These are phyloP conservation scores for Clonostachys rhizophaga DNA, from an alignment of 2,329 filamentous ascomycete genomes.

Conservation along the genomic window DNA sequence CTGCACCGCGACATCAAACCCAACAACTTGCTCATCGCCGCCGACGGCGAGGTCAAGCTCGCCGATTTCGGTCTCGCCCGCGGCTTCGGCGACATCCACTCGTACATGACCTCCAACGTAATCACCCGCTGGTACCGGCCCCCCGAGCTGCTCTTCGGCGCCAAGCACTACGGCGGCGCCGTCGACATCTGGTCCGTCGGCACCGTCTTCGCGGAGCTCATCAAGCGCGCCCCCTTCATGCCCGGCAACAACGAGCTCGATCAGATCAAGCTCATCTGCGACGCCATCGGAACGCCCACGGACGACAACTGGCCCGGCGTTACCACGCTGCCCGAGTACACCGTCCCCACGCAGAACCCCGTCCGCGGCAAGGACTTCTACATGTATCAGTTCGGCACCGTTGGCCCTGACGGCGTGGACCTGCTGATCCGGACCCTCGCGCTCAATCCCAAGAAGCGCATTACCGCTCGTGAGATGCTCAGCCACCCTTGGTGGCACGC, in stretches of 20 bases:
- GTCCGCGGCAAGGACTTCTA: constrained; percentile 69
- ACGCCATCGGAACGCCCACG: constrained; percentile 82
- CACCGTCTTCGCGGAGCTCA: constrained; percentile 86
- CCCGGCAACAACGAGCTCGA: constrained; percentile 81
- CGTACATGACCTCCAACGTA: constrained; percentile 87
- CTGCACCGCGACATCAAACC: constrained; percentile 98
- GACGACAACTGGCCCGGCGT: constrained; percentile 97
- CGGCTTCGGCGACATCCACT: constrained; percentile 82
- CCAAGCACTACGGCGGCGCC: constrained; percentile 80
- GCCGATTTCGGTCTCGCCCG: constrained; percentile 96
- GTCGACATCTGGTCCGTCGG: constrained; percentile 96
- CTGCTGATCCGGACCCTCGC: constrained; percentile 79
- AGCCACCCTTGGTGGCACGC: constrained; percentile 82
- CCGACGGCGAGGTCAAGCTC: constrained; percentile 89
- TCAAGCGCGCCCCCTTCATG: constrained; percentile 78
- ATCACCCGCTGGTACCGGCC: constrained; percentile 97
- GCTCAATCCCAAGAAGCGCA: constrained; percentile 81
- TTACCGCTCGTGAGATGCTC: constrained; percentile 73
- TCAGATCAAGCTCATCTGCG: constrained; percentile 79
- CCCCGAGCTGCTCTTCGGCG: constrained; percentile 88
- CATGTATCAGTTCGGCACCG: constrained; percentile 70
- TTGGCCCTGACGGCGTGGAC: constrained; percentile 80
- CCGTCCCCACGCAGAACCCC: constrained; percentile 60
- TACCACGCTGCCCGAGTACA: constrained; percentile 71
- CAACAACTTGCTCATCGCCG: constrained; percentile 93